Base-by-base conservation (phyloP, 352 stramenopile genomes). In the Globisporangium echinulatum region DNA sequence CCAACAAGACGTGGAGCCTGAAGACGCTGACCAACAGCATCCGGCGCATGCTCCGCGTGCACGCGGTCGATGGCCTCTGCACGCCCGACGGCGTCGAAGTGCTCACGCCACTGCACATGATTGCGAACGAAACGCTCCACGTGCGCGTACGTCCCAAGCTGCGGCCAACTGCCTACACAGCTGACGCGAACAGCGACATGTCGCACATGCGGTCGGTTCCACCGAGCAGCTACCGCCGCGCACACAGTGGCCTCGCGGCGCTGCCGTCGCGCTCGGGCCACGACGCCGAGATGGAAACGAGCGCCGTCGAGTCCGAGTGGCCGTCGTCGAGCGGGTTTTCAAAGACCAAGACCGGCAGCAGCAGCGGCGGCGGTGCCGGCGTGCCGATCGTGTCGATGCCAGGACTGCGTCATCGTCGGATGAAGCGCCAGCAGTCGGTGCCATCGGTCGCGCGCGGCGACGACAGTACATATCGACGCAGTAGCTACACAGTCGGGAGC, bases 51-150 rank as follows among this genome's bases (percentile, higher is more conserved):
- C 68, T 92, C 4, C 81, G 80, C 17, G 79, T 88, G 2, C 78
- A 91, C n/a, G 65, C 66, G 10, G 61, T 89, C 14, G 77, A 89
- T 71, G 69, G 59, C 54, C 77, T 89, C 48, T 74, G 54, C 19
- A 83, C 74, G 7, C 56, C 61, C 1, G 82, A 92, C 54, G 77
- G 74, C 17, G 62, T 73, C 0, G 81, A 92, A 40, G 75, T 94
- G 5, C 53, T 94, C 56, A 88, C 81, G 43, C 79, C 80, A 10
- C 64, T 86, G 49, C 78, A 94, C 56, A 90, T 94, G 55, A 70
- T 89, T 37, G 67, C 75, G 0, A 73, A 86, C 38, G 85, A 94
- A 66, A 68, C 83, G 4, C 58, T 94, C 43, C 65, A 87, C 17
- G 82, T 92, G 7, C 77, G 76, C 37, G 79, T 90, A 25, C 75